Conservation (phyloP, 768 basidiomycete genomes). For the Phlebiopsis gigantea region DNA sequence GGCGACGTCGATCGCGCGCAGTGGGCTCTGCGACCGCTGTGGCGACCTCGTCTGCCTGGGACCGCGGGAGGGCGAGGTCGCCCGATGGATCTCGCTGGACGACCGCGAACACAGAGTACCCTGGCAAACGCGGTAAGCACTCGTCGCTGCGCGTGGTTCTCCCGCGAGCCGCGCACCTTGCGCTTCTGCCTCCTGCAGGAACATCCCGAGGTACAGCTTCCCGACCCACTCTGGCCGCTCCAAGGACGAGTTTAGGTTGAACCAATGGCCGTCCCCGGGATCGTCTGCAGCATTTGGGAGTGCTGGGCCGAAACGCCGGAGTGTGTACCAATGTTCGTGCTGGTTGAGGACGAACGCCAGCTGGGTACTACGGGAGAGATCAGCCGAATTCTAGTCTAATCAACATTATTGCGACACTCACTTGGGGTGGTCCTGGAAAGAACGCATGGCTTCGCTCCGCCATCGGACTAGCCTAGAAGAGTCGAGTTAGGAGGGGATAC, state of each 20-base stretch:
- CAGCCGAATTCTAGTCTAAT: background rate
- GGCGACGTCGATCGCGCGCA: conserved; percentile 9
- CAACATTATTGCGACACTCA: conserved; percentile 29
- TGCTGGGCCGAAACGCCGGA: conserved; percentile 70
- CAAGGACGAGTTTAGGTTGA: conserved; percentile 80
- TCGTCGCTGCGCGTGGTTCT: background rate
- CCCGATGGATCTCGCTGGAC: conserved; percentile 53
- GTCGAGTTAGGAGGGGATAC: background rate
- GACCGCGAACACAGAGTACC: conserved; percentile 79
- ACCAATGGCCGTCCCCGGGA: conserved; percentile 68
- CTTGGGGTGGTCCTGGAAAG: conserved; percentile 75
- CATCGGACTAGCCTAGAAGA: conserved; percentile 67
- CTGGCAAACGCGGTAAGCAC: conserved; percentile 33
- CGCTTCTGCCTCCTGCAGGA: conserved; percentile 78
- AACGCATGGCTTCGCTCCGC: conserved; percentile 78
- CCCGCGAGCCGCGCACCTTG: conserved; percentile 50
- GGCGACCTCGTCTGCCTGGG: conserved; percentile 68
- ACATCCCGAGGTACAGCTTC: conserved; percentile 78
- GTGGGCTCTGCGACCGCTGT: conserved; percentile 50
- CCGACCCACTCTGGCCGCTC: conserved; percentile 75
- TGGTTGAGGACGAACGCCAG: conserved; percentile 85
- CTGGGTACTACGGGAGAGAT: conserved; percentile 52
- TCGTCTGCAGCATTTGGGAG: conserved; percentile 35
- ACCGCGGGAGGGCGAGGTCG: conserved; percentile 52
- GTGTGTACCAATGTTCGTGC: conserved; percentile 85